These are phyloP conservation scores for Sugiyamaella grinbergsii DNA, from an alignment of 1,139 yeast genomes.

Conservation along the genomic window DNA sequence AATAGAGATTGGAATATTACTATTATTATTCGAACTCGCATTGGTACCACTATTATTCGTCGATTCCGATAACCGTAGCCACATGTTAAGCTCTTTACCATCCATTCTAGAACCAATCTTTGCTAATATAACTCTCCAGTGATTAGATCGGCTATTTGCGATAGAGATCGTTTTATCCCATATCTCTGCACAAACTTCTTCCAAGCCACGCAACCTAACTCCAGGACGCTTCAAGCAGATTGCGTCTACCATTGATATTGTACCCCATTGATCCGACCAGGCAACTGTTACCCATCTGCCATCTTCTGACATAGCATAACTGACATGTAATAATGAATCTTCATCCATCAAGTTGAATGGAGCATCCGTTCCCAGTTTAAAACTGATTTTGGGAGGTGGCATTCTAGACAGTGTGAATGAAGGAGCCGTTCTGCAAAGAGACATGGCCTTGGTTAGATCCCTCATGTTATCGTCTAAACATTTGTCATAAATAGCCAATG, in stretches of 20 bases:
- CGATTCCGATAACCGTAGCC: slow-evolving; percentile 36
- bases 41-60: slow-evolving; percentile 1
- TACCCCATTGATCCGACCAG: slow-evolving; percentile 86
- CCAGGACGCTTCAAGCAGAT: slow-evolving; percentile 42
- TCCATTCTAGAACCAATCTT: slow-evolving; percentile 42
- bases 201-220: slow-evolving; percentile 44
- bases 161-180: slow-evolving; percentile 56
- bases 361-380: slow-evolving; percentile 51
- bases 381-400: slow-evolving; percentile 49
- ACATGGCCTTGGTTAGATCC: background rate
- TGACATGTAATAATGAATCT: slow-evolving; percentile 79
- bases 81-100: slow-evolving; percentile 39
- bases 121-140: slow-evolving; percentile 43
- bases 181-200: slow-evolving; percentile 58
- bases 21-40: background rate
- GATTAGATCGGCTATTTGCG: slow-evolving; percentile 33
- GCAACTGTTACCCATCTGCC: slow-evolving; percentile 84
- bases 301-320: slow-evolving; percentile 81
- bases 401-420: slow-evolving; percentile 42
- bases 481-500: slow-evolving; percentile 66
- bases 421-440: slow-evolving; percentile 32
- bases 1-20: background rate
- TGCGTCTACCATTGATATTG: slow-evolving; percentile 61
- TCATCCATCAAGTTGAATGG: slow-evolving; percentile 52
- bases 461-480: slow-evolving; percentile 20